Evolutionary conservation across 306 rosid genomes (phyloP), one percentile per base, ranked within the genome.

Genomic region (Hippophae gyantsensis): DNA sequence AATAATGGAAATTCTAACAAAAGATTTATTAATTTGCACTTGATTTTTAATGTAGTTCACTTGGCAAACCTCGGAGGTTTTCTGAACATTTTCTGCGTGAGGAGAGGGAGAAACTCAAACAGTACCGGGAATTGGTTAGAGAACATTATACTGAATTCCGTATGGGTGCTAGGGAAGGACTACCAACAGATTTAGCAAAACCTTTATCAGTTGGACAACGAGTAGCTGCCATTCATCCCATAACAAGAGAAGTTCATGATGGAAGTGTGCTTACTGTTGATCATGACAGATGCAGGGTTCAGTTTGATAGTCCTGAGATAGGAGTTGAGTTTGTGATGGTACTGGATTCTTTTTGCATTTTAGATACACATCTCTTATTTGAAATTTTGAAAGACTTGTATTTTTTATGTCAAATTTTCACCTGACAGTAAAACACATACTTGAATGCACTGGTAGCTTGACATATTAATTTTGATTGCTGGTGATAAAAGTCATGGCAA

Each of bases 51-150:
- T 76, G 86, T 83, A 92, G 98, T 69, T 87, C 95, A 69, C 96
- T 92, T 63, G 98, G 98, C 46, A 92, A 80, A 78, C 98, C 98
- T 69, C 86, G 96, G 65, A 82, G 98, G 79, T 86, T 92, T 77
- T 92, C 95, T 57, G 88, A 85, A 55, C 82, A 72, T 54, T 92
- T 85, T 70, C 87, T 92, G 18, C 27, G 1, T 50, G 89, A 78
- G 76, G 98, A 92, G 80, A 80, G 89, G 60, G 86, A 79, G 56
- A 92, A 92, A 68, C 96, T 92, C 59, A 69, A 79, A 68, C 84
- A 77, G 61, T 92, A 87, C 62, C 81, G 98, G 50, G 95, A 83
- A 65, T 81, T 89, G 48, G 96, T 87, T 56, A 81, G 98, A 78
- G 72, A 80, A 63, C 89, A 85, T 76, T 92, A 92, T 63, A 71